Conservation (phyloP, 768 basidiomycete species). For the Lyophyllum decastes region DNA sequence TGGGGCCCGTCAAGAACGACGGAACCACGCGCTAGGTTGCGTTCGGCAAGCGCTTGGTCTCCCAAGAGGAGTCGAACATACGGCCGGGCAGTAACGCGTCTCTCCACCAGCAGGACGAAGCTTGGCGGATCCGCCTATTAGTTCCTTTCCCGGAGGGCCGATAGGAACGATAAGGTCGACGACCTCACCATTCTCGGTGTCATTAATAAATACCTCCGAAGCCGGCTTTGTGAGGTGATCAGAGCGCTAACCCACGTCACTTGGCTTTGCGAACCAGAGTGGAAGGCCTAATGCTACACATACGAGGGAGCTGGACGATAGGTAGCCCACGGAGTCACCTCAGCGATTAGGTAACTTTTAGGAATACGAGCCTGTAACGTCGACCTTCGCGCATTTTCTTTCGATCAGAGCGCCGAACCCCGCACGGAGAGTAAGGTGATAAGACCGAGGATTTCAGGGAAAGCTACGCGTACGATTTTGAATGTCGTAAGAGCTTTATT, state of each 20-base stretch:
- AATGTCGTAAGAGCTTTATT: constrained; percentile 5
- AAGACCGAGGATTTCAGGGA: too few relatives aligned
- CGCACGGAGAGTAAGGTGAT: neutral
- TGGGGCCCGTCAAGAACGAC: too few relatives aligned
- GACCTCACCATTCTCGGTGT: constrained; percentile 52
- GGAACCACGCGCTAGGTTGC: too few relatives aligned
- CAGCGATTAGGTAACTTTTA: constrained; percentile 26
- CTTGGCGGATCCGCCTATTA: too few relatives aligned
- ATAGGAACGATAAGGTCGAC: constrained; percentile 42
- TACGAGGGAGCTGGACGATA: neutral
- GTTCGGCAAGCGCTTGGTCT: too few relatives aligned
- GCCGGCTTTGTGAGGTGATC: neutral
- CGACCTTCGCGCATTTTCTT: constrained; percentile 23
- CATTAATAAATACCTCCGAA: constrained; percentile 43
- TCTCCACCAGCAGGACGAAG: too few relatives aligned
- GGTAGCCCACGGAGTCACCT: constrained; percentile 16
- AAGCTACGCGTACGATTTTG: constrained; percentile 17
- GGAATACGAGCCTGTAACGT: constrained; percentile 30
- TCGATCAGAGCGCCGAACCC: constrained; percentile 23
- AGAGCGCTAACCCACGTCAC: neutral
- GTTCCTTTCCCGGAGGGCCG: constrained; percentile 39
- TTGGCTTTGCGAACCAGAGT: neutral
- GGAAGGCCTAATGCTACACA: neutral
- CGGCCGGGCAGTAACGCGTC: too few relatives aligned
- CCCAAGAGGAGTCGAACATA: too few relatives aligned